These are phyloP conservation scores for Verticillium albo-atrum DNA, from an alignment of 2,329 filamentous ascomycete species.

Conservation along the genomic window DNA sequence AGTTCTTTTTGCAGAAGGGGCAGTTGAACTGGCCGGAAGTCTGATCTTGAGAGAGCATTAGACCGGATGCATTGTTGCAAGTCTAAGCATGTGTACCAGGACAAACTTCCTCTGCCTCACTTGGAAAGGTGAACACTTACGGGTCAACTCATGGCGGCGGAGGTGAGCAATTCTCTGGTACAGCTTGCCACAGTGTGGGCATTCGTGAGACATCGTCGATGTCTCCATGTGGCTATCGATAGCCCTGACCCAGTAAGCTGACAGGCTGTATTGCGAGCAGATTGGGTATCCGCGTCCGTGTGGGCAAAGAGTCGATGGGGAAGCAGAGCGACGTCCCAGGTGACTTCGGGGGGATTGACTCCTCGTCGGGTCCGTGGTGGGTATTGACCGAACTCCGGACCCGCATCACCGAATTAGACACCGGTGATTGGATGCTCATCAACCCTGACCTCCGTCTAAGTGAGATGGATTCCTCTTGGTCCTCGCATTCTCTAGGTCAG, in stretches of 20 bases:
- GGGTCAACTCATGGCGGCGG: constrained; percentile 19
- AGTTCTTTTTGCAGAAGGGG: constrained; percentile 14
- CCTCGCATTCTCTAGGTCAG: not conserved
- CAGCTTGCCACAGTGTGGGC: constrained; percentile 17
- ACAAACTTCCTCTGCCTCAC: not conserved
- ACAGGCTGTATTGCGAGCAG: not conserved
- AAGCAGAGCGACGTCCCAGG: too few relatives aligned
- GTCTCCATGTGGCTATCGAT: not conserved
- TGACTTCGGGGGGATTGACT: not conserved
- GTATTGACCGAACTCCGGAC: constrained; percentile 9
- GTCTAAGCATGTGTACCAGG: too few relatives aligned
- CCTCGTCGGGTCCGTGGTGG: constrained; percentile 1
- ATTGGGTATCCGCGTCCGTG: not conserved
- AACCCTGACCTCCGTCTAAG: not conserved
- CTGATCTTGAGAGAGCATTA: constrained; percentile 3
- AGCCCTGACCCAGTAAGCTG: not conserved
- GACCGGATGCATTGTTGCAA: too few relatives aligned
- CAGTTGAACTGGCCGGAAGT: constrained; percentile 10
- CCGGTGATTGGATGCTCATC: not conserved
- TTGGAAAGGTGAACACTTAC: constrained; percentile 8
- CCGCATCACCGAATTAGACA: not conserved
- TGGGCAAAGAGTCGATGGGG: too few relatives aligned
- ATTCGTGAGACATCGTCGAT: constrained; percentile 1
- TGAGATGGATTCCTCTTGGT: not conserved
- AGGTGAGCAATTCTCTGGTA: constrained; percentile 20